Conservation (phyloP, 768 basidiomycete species). For the Suillus clintonianus region DNA sequence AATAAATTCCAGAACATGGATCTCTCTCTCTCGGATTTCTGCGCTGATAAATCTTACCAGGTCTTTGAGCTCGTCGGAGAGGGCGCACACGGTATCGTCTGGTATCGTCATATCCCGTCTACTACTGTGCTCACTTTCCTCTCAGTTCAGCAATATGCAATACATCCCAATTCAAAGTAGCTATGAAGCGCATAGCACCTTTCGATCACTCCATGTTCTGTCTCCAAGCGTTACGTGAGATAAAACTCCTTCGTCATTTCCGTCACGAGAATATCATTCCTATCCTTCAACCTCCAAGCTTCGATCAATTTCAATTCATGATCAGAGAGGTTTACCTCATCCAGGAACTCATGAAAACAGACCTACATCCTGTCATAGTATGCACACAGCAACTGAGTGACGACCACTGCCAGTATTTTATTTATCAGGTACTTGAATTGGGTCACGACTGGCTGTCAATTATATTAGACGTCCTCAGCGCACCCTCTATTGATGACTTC, state of each 20-base stretch:
- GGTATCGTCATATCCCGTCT: slow-evolving; percentile 34
- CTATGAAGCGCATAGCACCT: slow-evolving; percentile 94
- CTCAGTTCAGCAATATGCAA: slow-evolving; percentile 73
- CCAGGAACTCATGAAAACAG: slow-evolving; percentile 86
- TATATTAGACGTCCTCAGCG: slow-evolving; percentile 93
- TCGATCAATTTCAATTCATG: slow-evolving; percentile 83
- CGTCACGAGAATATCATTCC: slow-evolving; percentile 90
- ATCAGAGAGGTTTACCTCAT: slow-evolving; percentile 81
- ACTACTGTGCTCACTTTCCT: slow-evolving; percentile 12
- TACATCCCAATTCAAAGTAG: slow-evolving; percentile 81
- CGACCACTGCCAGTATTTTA: slow-evolving; percentile 96
- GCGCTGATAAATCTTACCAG: slow-evolving; percentile 60
- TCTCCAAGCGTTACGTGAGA: slow-evolving; percentile 79
- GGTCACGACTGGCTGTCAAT: slow-evolving; percentile 93
- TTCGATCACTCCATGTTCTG: slow-evolving; percentile 96
- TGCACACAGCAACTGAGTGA: slow-evolving; percentile 92
- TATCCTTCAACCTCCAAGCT: slow-evolving; percentile 76
- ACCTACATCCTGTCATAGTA: slow-evolving; percentile 95
- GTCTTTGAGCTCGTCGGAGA: slow-evolving; percentile 88
- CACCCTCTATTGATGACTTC: slow-evolving; percentile 89
- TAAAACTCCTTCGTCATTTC: slow-evolving; percentile 90
- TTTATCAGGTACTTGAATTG: slow-evolving; percentile 77
- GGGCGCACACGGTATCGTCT: slow-evolving; percentile 93
- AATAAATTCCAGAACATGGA: slow-evolving; percentile 17
- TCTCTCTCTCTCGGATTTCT: slow-evolving; percentile 43